Evolutionary conservation across 1,139 yeast species (phyloP).

Genomic region (Spencermartinsiella ligniputridi): DNA sequence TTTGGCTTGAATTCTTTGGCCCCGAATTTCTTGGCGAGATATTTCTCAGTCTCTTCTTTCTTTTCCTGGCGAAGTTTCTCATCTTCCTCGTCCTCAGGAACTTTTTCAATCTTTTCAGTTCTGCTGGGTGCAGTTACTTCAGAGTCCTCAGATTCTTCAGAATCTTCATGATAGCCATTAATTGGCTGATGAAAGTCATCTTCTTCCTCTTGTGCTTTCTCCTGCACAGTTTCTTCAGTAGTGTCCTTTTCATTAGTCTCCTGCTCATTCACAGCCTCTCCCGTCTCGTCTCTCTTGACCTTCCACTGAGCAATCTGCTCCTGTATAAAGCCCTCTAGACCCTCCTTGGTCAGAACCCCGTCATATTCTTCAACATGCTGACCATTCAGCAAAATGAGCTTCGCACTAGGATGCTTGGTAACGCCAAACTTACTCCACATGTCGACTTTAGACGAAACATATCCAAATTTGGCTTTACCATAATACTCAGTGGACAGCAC

Average conservation of each 20-base stretch:
- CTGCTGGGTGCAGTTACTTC: neutral
- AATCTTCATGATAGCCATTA: no score
- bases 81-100: neutral
- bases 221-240: neutral
- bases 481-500: conserved; percentile 70
- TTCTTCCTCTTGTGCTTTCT: neutral
- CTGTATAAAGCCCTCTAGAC: conserved; percentile 29
- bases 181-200: neutral
- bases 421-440: conserved; percentile 23
- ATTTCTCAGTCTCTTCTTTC: neutral
- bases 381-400: conserved; percentile 28
- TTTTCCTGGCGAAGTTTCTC: neutral
- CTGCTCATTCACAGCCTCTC: neutral
- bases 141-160: neutral
- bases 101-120: neutral
- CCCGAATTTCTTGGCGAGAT: neutral
- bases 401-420: conserved; percentile 20
- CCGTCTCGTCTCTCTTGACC: neutral
- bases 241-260: neutral
- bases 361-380: conserved; percentile 25
- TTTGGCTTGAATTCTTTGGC: neutral
- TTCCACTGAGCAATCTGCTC: conserved; percentile 18
- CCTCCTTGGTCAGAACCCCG: conserved; percentile 33
- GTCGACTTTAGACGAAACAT: conserved; percentile 25
- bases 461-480: conserved; percentile 38